Evolutionary conservation across 2,329 filamentous ascomycete species (phyloP), one percentile per base, ranked within the genome.

Genomic region (Penicillium concentricum): DNA sequence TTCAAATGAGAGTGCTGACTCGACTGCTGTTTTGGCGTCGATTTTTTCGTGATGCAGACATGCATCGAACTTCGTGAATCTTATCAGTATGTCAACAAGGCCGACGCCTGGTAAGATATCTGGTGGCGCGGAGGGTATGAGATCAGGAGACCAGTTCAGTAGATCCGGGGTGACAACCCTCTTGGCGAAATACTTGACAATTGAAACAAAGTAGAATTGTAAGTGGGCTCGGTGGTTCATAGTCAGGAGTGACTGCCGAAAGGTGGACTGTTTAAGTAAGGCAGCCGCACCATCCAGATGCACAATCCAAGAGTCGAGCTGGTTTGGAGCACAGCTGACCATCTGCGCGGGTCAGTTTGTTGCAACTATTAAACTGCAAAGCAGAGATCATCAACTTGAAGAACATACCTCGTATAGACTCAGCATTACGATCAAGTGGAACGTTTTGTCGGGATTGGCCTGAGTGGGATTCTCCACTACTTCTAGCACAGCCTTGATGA

Each of bases 281-380:
- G 64, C 65, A 16, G 58, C 52, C 6, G 58, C 56, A 8, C 65
- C 66, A 35, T 64, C 56, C 24, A 67, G n/a, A 55, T 69, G 67
- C 10, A 63, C 57, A 6, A 51, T 53, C 63, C 65, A 67, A 18
- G 59, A 48, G 32, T 61, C 53, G 18, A 61, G 13, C 18, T 59
- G 35, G 12, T 44, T 60, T n/a, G 58, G 46, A 8, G 39, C 45
- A 34, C 61, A 62, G 35, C 57, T 64, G 15, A 68, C 63, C 59
- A 67, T 65, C 64, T 69, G 46, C 3, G 22, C 12, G 39, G 30
- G 20, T 43, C 15, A 51, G 42, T 51, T 30, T 18, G 13, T 32
- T 20, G 13, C 4, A 15, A 28, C 12, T 24, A n/a, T 37, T n/a
- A n/a, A 35, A 16, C 3, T 13, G 28, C 42, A 24, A 28, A 12